phyloP scores from a whole-genome alignment of 371 early-diverging fungal species.

The Dinochytrium kinnereticum region DNA sequence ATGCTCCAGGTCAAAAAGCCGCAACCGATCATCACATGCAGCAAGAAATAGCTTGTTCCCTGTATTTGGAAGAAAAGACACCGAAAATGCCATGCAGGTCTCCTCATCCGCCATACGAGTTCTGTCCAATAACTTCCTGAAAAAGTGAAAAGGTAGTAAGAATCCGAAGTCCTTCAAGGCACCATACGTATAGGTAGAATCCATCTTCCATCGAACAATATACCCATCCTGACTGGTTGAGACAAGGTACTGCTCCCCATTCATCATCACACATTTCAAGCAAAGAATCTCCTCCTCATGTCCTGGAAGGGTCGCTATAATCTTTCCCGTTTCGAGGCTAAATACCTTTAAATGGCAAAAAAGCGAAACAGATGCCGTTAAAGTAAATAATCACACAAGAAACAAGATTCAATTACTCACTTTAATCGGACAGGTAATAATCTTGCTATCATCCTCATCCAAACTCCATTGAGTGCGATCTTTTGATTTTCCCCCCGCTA shows the following conservation, averaged over 20 bases:
- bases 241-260: conserved; percentile 78
- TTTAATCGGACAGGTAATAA: not conserved
- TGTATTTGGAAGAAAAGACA: conserved; percentile 88
- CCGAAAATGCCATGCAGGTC: conserved; percentile 94
- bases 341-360: conserved; percentile 64
- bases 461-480: not conserved
- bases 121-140: conserved; percentile 4
- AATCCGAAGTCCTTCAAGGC: conserved; percentile 12
- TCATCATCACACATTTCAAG: conserved; percentile 74
- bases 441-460: not conserved
- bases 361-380: too few relatives aligned
- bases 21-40: conserved; percentile 83
- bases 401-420: too few relatives aligned
- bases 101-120: conserved; percentile 74
- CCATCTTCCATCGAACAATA: conserved; percentile 81
- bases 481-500: not conserved
- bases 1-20: conserved; percentile 89
- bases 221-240: conserved; percentile 93
- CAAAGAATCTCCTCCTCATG: conserved; percentile 87
- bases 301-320: conserved; percentile 71
- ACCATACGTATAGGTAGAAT: conserved; percentile 72
- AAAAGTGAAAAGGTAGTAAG: not conserved
- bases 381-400: not conserved
- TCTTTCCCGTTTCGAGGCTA: conserved; percentile 72
- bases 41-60: conserved; percentile 91